Conservation (phyloP, 1,284 basidiomycete genomes). For the Melampsora americana region DNA sequence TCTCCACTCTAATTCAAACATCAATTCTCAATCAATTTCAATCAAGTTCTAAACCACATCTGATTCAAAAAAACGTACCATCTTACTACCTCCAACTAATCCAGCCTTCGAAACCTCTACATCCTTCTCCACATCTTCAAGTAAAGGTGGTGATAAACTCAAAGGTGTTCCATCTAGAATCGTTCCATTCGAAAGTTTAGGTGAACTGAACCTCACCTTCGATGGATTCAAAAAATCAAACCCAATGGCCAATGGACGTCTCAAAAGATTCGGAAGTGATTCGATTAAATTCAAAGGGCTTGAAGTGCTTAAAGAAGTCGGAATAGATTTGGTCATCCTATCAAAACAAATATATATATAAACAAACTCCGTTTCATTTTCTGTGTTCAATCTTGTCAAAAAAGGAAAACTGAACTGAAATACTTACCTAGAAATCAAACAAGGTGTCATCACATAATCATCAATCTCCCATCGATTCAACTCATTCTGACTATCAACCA, state of each 20-base stretch:
- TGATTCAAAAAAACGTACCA: conserved; percentile 14
- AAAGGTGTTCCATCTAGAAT: conserved; percentile 24
- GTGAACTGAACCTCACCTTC: neutral
- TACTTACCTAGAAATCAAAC: conserved; percentile 35
- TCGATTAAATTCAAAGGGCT: neutral
- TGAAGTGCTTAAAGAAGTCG: conserved; percentile 6
- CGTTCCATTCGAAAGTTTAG: conserved; percentile 22
- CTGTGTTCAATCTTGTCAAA: neutral
- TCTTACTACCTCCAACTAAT: neutral
- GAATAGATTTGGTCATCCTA: conserved; percentile 10
- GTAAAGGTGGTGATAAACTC: conserved; percentile 27
- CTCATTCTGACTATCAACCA: conserved; percentile 36
- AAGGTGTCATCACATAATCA: conserved; percentile 21
- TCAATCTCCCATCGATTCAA: conserved; percentile 30
- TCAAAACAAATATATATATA: neutral
- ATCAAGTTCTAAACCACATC: neutral
- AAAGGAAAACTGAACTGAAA: neutral
- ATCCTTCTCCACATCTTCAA: conserved; percentile 17
- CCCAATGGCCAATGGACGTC: conserved; percentile 19
- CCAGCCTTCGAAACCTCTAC: conserved; percentile 8
- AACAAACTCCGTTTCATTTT: neutral
- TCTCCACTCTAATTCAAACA: neutral
- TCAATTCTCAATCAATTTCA: neutral
- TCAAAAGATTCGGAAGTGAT: conserved; percentile 13
- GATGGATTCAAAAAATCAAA: conserved; percentile 17